Evolutionary conservation across 495 filamentous ascomycete genomes (phyloP).

Genomic region (Annulohypoxylon nitens): DNA sequence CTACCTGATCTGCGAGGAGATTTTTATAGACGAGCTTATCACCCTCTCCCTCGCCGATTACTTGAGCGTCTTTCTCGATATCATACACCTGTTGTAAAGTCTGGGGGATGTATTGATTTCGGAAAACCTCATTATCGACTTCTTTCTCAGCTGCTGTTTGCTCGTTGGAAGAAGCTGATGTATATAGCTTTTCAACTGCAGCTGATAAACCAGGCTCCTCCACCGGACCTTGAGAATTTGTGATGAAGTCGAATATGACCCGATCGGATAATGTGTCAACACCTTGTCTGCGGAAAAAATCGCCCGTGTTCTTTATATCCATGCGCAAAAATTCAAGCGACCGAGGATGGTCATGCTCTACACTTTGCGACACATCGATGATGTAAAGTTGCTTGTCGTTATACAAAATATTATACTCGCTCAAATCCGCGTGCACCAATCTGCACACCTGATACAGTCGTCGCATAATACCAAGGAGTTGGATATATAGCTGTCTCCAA

Average conservation of each 20-base stretch:
- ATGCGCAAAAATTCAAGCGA: constrained; percentile 93
- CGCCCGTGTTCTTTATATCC: constrained; percentile 95
- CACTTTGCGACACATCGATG: constrained; percentile 97
- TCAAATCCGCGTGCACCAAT: constrained; percentile 95
- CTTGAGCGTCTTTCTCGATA: constrained; percentile 87
- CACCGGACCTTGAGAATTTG: constrained; percentile 64
- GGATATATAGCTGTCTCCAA: constrained; percentile 83
- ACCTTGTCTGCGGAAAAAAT: constrained; percentile 89
- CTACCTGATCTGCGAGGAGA: constrained; percentile 78
- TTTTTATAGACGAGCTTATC: constrained; percentile 82
- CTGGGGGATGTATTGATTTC: constrained; percentile 94
- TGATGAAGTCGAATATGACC: constrained; percentile 83
- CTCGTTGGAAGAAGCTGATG: constrained; percentile 53
- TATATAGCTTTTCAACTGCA: constrained; percentile 63
- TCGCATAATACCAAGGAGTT: constrained; percentile 89
- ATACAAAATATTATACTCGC: constrained; percentile 97
- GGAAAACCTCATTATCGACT: constrained; percentile 89
- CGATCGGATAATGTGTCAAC: constrained; percentile 83
- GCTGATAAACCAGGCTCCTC: constrained; percentile 61
- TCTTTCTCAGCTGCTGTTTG: constrained; percentile 67
- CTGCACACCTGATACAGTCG: constrained; percentile 89
- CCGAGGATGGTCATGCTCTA: constrained; percentile 94
- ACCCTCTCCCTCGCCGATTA: constrained; percentile 77
- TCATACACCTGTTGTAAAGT: constrained; percentile 96
- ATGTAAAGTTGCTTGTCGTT: constrained; percentile 86